Evolutionary conservation across 2,329 filamentous ascomycete species (phyloP).

Genomic region (Curvularia verruculosa): DNA sequence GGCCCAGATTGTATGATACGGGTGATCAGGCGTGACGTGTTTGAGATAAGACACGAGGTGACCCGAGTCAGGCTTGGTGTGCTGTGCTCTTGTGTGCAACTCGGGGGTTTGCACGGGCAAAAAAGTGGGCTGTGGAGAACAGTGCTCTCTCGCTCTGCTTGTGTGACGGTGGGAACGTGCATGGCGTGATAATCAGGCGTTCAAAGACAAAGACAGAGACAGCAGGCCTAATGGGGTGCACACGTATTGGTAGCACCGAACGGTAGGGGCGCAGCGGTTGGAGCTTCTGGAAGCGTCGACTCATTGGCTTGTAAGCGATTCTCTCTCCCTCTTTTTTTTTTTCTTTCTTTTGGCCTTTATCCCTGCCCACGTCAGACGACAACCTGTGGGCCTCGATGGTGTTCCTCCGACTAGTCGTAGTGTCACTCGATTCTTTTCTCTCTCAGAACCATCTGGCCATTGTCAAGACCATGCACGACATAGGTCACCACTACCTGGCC

Average conservation of each 20-base stretch:
- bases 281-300: neutral
- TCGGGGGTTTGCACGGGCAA: neutral
- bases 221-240: neutral
- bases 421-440: neutral
- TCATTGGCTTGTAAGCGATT: neutral
- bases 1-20: neutral
- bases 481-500: too few relatives aligned
- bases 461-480: neutral
- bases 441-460: neutral
- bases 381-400: neutral
- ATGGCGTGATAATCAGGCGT: conserved; percentile 1
- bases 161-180: neutral
- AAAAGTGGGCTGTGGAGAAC: neutral
- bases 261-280: neutral
- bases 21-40: conserved; percentile 8
- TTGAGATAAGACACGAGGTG: conserved; percentile 1
- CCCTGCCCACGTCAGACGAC: neutral
- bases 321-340: too few relatives aligned
- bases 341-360: too few relatives aligned
- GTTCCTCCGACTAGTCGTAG: neutral
- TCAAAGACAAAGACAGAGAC: neutral
- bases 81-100: too few relatives aligned
- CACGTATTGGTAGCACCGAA: neutral
- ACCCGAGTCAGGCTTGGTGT: neutral
- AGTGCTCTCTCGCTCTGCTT: neutral